Evolutionary conservation across 2,329 filamentous ascomycete species (phyloP).

Genomic region (Sordariomycetes sp.): DNA sequence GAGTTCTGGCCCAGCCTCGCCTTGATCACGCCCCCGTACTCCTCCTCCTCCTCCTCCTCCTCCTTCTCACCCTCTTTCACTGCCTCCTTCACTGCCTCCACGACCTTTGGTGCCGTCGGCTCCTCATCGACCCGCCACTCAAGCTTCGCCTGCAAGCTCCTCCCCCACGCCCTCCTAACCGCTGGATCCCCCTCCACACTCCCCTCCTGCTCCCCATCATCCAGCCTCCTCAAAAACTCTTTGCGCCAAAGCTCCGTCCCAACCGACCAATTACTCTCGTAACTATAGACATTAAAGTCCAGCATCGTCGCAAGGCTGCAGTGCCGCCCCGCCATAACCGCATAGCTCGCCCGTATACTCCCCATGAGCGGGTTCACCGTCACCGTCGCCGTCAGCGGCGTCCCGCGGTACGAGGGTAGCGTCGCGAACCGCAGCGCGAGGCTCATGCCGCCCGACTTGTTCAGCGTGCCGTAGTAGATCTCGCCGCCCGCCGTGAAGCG

Average conservation of each 20-base stretch:
- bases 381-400: conserved; percentile 84
- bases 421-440: conserved; percentile 84
- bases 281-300: conserved; percentile 97
- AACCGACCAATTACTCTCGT: conserved; percentile 86
- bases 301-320: conserved; percentile 81
- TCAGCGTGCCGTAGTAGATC: conserved; percentile 87
- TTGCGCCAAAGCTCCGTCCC: conserved; percentile 89
- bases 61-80: conserved; percentile 3
- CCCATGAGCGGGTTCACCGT: conserved; percentile 93
- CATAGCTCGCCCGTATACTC: conserved; percentile 81
- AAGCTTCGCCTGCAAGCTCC: conserved; percentile 41
- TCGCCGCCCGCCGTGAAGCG: conserved; percentile 87
- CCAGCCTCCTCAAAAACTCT: conserved; percentile 24
- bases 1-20: conserved; percentile 80
- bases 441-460: conserved; percentile 86
- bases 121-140: conserved; percentile 29
- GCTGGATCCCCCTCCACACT: conserved; percentile 12
- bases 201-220: conserved; percentile 13
- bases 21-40: conserved; percentile 79
- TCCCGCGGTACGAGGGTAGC: conserved; percentile 64
- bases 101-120: conserved; percentile 14
- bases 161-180: conserved; percentile 14
- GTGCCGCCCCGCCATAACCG: conserved; percentile 72
- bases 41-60: conserved; percentile 34
- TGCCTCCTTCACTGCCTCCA: conserved; percentile 6